A percentile compares a stretch with the other conserved stretches of the same genome.
Evolutionary conservation across 805 yeast species (phyloP).

Genomic region (Lachancea kluyveri): DNA sequence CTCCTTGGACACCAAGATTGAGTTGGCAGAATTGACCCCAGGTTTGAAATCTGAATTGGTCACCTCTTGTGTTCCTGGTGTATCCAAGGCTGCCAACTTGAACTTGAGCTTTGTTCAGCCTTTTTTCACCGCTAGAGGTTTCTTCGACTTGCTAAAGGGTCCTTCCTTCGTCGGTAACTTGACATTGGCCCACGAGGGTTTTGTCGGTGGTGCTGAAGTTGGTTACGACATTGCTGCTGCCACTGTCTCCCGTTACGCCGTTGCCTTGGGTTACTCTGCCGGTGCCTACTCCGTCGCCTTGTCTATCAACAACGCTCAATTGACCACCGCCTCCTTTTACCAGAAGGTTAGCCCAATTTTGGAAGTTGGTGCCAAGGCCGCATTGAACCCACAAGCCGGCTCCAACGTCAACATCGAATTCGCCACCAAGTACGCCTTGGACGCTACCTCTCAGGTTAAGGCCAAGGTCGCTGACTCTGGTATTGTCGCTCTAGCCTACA

Average conservation of each 20-base stretch:
- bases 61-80: slow-evolving; percentile 80
- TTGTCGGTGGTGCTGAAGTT: slow-evolving; percentile 94
- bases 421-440: slow-evolving; percentile 91
- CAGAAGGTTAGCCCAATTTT: slow-evolving; percentile 87
- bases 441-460: slow-evolving; percentile 83
- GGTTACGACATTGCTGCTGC: slow-evolving; percentile 94
- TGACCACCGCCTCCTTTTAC: slow-evolving; percentile 93
- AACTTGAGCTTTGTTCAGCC: slow-evolving; percentile 90
- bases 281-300: slow-evolving; percentile 68
- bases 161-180: slow-evolving; percentile 94
- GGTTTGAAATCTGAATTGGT: slow-evolving; percentile 91
- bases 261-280: slow-evolving; percentile 89
- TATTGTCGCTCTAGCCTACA: slow-evolving; percentile 86
- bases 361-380: slow-evolving; percentile 97
- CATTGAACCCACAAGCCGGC: slow-evolving; percentile 74
- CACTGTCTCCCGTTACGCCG: slow-evolving; percentile 87
- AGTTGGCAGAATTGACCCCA: slow-evolving; percentile 86
- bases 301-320: slow-evolving; percentile 79
- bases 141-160: slow-evolving; percentile 91
- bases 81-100: slow-evolving; percentile 81
- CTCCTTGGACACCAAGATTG: slow-evolving; percentile 86
- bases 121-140: slow-evolving; percentile 87
- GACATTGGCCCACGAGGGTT: slow-evolving; percentile 92
- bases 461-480: slow-evolving; percentile 97
- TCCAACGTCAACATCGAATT: slow-evolving; percentile 87